phyloP scores from a whole-genome alignment of 2,329 filamentous ascomycete species.

The Dryadomyces sulphureus region DNA sequence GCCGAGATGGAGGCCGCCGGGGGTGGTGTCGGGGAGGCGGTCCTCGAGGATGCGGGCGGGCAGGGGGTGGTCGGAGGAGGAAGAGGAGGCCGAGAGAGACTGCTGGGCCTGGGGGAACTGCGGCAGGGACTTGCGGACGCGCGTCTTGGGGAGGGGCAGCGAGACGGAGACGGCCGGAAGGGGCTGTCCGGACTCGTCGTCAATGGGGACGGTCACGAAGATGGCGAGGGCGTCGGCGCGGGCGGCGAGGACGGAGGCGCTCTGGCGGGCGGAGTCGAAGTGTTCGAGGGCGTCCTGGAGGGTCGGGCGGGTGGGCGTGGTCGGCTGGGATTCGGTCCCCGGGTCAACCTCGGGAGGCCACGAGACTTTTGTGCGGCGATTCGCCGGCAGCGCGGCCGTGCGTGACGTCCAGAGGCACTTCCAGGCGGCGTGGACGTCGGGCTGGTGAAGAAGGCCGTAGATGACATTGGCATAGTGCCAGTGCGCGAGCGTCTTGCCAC shows the following conservation, averaged over 20 bases:
- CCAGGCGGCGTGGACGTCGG: conserved; percentile 46
- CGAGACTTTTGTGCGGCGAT: conserved; percentile 39
- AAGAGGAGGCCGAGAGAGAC: background rate
- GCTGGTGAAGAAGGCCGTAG: conserved; percentile 52
- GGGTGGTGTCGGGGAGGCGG: background rate
- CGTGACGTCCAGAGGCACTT: conserved; percentile 35
- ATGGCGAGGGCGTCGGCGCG: conserved; percentile 41
- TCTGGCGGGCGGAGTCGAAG: conserved; percentile 41
- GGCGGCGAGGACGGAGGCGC: conserved; percentile 40
- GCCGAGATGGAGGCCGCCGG: background rate
- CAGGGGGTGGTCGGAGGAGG: too few relatives aligned
- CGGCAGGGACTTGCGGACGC: background rate
- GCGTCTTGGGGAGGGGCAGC: background rate
- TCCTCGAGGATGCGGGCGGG: too few relatives aligned
- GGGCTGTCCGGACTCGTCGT: background rate
- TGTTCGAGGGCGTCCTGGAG: conserved; percentile 51
- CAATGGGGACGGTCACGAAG: conserved; percentile 15
- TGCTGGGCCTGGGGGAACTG: background rate
- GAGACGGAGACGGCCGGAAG: background rate
- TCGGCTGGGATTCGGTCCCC: background rate
- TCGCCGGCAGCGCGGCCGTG: conserved; percentile 27
- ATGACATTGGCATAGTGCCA: conserved; percentile 58
- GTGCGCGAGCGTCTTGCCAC: conserved; percentile 45
- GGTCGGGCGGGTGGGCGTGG: background rate
- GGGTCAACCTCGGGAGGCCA: conserved; percentile 37